Evolutionary conservation across 129 eudicot species (phyloP), one percentile per base, ranked within the genome.

Genomic region (Erigeron canadensis): DNA sequence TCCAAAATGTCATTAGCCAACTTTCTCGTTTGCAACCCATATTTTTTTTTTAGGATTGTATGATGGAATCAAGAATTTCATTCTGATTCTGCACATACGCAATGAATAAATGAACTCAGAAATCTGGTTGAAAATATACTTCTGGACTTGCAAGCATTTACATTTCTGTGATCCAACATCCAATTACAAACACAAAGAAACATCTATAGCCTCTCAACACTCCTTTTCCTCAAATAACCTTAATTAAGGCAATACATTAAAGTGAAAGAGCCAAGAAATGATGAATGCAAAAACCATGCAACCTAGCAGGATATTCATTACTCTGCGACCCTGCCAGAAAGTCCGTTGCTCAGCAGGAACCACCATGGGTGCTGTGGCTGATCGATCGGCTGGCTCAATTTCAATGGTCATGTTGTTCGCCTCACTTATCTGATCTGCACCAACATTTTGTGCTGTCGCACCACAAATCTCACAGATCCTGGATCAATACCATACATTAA

Each of bases 241-340:
- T 2, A 61, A 63, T 82, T 70, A 84, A 53, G 83, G 77, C 28
- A 88, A 48, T 70, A 84, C 79, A 69, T 85, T 82, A 67, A 90
- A 90, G 80, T 87, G 96, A 77, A 87, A 87, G 62, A 90, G 86
- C 96, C 96, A 90, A 45, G 96, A 90, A 38, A 90, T 81, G 37
- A 85, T 79, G 38, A 87, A 90, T 38, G 91, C 96, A 59, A 90
- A 81, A 57, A 90, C 82, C 94, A 87, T 87, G 74, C 91, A 90
- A 71, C 87, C 96, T 10, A 90, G 83, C 54, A 90, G 71, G 65
- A 85, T 71, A 59, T 90, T 90, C 81, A 89, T 81, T 51, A 86
- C 70, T 47, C 86, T 84, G 37, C 86, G 91, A 19, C 91, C 95
- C 73, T 74, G 79, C 76, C 82, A 83, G 81, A 65, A 83, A 48